Conservation (phyloP, 2,329 filamentous ascomycete genomes). For the Xylariaceae sp. region DNA sequence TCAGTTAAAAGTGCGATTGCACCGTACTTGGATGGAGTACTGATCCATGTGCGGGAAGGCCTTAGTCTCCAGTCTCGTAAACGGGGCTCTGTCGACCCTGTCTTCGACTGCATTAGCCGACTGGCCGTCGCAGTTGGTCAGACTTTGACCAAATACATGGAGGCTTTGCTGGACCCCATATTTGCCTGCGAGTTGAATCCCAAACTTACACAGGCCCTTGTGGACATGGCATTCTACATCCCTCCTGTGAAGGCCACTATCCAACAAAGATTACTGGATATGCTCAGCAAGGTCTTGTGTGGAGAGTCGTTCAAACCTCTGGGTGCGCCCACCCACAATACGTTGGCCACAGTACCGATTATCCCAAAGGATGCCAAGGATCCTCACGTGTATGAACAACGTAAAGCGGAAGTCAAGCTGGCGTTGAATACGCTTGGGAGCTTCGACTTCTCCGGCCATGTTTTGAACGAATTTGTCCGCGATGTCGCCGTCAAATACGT, state of each 20-base stretch:
- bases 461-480: conserved; percentile 96
- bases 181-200: conserved; percentile 94
- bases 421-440: conserved; percentile 94
- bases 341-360: conserved; percentile 73
- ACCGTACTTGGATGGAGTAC: conserved; percentile 88
- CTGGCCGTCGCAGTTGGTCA: conserved; percentile 92
- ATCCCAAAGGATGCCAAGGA: conserved; percentile 86
- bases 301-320: conserved; percentile 88
- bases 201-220: conserved; percentile 88
- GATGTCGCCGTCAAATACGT: conserved; percentile 98
- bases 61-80: conserved; percentile 73
- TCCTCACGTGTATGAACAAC: conserved; percentile 71
- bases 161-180: conserved; percentile 88
- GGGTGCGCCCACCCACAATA: conserved; percentile 79
- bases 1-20: conserved; percentile 93
- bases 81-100: conserved; percentile 65
- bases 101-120: conserved; percentile 97
- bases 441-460: conserved; percentile 89
- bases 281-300: conserved; percentile 90
- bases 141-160: conserved; percentile 97
- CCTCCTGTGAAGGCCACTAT: conserved; percentile 90
- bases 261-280: conserved; percentile 87
- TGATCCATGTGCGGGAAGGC: conserved; percentile 89
- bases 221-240: conserved; percentile 99
- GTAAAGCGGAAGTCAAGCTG: conserved; percentile 84